These are phyloP conservation scores for Coelastrella sp. DNA, from an alignment of 139 green algal genomes.

Conservation along the genomic window DNA sequence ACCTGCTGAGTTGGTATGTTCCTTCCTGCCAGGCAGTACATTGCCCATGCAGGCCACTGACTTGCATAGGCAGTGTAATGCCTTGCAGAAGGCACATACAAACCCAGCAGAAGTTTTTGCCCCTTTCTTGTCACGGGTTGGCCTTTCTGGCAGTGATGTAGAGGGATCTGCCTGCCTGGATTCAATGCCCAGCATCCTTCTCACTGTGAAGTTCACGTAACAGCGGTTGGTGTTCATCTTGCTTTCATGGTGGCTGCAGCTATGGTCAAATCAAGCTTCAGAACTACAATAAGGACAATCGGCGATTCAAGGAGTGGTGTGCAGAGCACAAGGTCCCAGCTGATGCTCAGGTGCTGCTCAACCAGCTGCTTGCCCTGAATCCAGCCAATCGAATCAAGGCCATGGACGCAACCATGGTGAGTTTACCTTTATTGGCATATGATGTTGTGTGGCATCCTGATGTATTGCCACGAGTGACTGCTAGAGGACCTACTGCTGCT, in stretches of 20 bases:
- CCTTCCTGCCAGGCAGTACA: no score
- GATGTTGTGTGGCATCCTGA: no score
- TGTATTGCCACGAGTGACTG: neutral
- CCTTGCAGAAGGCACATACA: no score
- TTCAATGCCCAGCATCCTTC: neutral
- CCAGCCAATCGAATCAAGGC: slow-evolving; percentile 76
- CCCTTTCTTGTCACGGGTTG: no score
- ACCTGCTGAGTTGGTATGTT: no score
- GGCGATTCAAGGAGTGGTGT: slow-evolving; percentile 31
- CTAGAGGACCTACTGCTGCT: neutral
- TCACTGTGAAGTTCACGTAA: neutral
- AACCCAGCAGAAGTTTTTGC: no score
- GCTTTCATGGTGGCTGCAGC: slow-evolving; percentile 1
- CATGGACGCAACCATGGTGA: slow-evolving; percentile 65
- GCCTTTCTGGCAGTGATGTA: no score
- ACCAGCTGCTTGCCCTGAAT: slow-evolving; percentile 79
- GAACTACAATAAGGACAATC: neutral
- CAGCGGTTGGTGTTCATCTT: neutral
- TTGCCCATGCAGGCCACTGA: no score
- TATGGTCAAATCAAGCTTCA: slow-evolving; percentile 15
- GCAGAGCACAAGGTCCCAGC: slow-evolving; percentile 20
- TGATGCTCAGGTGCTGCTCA: slow-evolving; percentile 74
- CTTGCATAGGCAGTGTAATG: no score
- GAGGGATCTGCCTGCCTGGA: no score
- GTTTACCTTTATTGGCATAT: neutral